These are phyloP conservation scores for Zygotorulaspora chibaensis DNA, from an alignment of 805 yeast species.

Conservation along the genomic window DNA sequence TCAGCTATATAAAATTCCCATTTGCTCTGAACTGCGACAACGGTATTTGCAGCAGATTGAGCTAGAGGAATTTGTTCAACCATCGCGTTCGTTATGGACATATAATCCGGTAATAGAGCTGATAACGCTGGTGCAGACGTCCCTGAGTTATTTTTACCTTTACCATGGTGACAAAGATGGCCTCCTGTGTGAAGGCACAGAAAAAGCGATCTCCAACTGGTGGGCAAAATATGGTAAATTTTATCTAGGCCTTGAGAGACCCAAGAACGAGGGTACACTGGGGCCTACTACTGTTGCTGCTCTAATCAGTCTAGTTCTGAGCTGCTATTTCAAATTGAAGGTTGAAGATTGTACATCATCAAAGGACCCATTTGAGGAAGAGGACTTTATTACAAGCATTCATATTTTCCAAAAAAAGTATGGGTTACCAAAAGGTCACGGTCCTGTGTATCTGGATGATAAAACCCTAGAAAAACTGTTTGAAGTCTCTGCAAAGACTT, in stretches of 20 bases:
- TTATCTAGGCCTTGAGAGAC: slow-evolving; percentile 29
- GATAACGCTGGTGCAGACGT: slow-evolving; percentile 67
- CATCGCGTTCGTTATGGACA: background rate
- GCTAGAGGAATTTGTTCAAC: slow-evolving; percentile 5
- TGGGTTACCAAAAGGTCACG: slow-evolving; percentile 39
- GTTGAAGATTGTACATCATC: slow-evolving; percentile 56
- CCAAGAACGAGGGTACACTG: slow-evolving; percentile 47
- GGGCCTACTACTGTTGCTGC: slow-evolving; percentile 73
- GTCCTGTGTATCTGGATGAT: slow-evolving; percentile 52
- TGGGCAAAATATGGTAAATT: slow-evolving; percentile 67
- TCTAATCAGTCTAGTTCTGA: slow-evolving; percentile 68
- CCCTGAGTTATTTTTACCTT: slow-evolving; percentile 71
- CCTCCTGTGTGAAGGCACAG: slow-evolving; percentile 71
- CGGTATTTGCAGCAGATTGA: slow-evolving; percentile 9
- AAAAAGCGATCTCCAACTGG: slow-evolving; percentile 69
- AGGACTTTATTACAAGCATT: slow-evolving; percentile 60
- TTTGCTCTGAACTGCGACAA: slow-evolving; percentile 12
- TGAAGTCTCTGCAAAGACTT: slow-evolving; percentile 43
- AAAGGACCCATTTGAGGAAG: slow-evolving; percentile 79
- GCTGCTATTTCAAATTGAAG: slow-evolving; percentile 62
- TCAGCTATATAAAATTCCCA: slow-evolving; percentile 60
- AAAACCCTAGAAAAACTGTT: slow-evolving; percentile 49
- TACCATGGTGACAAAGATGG: slow-evolving; percentile 71
- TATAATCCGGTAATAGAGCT: slow-evolving; percentile 68
- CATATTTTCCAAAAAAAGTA: slow-evolving; percentile 74